Evolutionary conservation across 2,329 filamentous ascomycete genomes (phyloP).

Genomic region (Phyllosticta citriasiana): DNA sequence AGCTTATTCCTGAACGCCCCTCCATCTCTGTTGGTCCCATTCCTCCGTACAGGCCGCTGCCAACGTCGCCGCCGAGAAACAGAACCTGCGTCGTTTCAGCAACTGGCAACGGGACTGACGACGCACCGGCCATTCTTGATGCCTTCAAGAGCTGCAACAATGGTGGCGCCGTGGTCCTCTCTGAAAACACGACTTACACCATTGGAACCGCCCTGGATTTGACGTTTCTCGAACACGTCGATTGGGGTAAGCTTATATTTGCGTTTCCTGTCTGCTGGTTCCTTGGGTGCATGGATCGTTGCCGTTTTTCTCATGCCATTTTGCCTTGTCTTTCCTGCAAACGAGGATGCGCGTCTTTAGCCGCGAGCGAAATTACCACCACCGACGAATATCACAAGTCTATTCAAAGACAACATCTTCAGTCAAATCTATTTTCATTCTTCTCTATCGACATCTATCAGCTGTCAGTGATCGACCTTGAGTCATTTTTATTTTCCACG

Average conservation of each 20-base stretch:
- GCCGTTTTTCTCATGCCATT: neutral
- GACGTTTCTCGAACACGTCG: conserved; percentile 53
- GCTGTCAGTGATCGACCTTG: no score
- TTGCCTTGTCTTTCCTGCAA: neutral
- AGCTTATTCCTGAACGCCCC: conserved; percentile 16
- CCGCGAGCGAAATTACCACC: neutral
- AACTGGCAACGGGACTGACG: conserved; percentile 35
- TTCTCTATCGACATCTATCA: no score
- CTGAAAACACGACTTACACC: conserved; percentile 45
- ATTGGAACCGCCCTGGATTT: conserved; percentile 56
- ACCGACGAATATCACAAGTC: neutral
- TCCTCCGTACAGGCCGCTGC: conserved; percentile 25
- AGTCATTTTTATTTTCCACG: no score
- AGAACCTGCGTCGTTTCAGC: conserved; percentile 31
- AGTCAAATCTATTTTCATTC: no score
- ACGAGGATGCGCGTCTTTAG: neutral
- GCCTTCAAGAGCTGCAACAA: conserved; percentile 52
- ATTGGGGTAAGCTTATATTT: conserved; percentile 40
- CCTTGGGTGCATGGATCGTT: neutral
- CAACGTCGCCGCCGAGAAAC: conserved; percentile 24
- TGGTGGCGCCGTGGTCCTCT: conserved; percentile 52
- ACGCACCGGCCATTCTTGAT: conserved; percentile 42
- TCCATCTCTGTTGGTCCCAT: conserved; percentile 25
- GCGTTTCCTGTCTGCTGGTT: neutral
- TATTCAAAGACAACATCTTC: no score